A percentile compares a stretch with the other conserved stretches of the same genome.
Conservation (phyloP, 75 land plant species). For the Cryptomeria japonica region DNA sequence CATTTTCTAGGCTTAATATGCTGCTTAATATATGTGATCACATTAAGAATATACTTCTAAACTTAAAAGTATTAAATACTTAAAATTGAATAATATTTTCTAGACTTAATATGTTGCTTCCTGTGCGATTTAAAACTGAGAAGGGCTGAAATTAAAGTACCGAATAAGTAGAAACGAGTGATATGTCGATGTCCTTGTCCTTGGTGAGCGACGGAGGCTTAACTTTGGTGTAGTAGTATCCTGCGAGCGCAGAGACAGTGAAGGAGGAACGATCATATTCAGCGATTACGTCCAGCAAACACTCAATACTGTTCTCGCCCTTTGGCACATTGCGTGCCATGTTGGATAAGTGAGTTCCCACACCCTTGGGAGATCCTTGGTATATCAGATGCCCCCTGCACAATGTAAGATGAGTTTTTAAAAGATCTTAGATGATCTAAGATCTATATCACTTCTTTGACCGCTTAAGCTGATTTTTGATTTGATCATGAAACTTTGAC, state of each 20-base stretch:
- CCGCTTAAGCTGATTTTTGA: too few relatives aligned
- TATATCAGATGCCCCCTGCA: constrained; percentile 57
- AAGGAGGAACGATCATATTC: constrained; percentile 46
- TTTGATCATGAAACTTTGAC: too few relatives aligned
- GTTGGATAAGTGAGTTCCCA: constrained; percentile 26
- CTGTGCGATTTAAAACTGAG: too few relatives aligned
- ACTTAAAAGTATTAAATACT: too few relatives aligned
- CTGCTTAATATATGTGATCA: too few relatives aligned
- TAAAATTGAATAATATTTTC: too few relatives aligned
- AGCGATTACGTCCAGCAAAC: constrained; percentile 60
- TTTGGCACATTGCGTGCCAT: constrained; percentile 54
- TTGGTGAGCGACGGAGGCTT: constrained; percentile 38
- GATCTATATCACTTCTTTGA: too few relatives aligned
- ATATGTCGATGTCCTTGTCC: constrained; percentile 14
- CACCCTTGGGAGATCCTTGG: constrained; percentile 53
- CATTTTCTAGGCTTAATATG: too few relatives aligned
- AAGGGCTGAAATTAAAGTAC: background rate
- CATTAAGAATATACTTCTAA: too few relatives aligned
- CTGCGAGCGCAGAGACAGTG: constrained; percentile 44
- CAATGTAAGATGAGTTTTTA: too few relatives aligned
- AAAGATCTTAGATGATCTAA: too few relatives aligned
- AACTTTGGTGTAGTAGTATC: constrained; percentile 41
- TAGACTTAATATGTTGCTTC: too few relatives aligned
- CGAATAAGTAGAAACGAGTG: background rate
- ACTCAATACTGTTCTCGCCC: constrained; percentile 62